These are phyloP conservation scores for Hygrophila difformis DNA, from an alignment of 257 asterid species.

Conservation along the genomic window DNA sequence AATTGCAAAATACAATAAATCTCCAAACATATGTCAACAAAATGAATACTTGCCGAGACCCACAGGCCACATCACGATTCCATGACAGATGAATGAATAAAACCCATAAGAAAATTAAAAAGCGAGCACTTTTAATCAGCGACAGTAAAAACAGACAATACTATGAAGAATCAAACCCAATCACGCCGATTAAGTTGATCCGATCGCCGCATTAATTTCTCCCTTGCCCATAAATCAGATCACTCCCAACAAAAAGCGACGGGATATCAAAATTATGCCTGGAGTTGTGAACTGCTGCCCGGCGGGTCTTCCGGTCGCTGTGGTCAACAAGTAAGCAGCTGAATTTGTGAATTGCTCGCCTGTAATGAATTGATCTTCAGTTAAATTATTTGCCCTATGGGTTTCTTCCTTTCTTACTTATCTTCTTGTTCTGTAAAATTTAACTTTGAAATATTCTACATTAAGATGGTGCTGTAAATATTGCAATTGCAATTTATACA, in stretches of 20 bases:
- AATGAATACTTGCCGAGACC: constrained; percentile 8
- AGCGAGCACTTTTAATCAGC: constrained; percentile 2
- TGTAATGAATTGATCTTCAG: background rate
- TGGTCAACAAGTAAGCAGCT: constrained; percentile 12
- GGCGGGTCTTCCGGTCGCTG: constrained; percentile 5
- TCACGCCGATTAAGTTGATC: background rate
- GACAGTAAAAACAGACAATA: background rate
- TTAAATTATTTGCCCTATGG: constrained; percentile 16
- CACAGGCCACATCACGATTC: constrained; percentile 4
- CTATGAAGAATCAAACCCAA: constrained; percentile 5
- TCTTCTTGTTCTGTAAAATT: too few species aligned
- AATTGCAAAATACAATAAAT: too few species aligned
- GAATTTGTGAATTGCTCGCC: background rate
- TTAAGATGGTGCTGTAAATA: too few species aligned
- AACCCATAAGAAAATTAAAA: background rate
- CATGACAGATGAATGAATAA: background rate
- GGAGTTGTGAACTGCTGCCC: constrained; percentile 4
- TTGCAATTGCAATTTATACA: too few species aligned
- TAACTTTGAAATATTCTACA: too few species aligned
- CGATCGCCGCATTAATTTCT: constrained; percentile 3
- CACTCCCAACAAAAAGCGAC: background rate
- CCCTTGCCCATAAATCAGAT: background rate
- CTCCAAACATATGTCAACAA: too few species aligned
- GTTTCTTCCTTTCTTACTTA: background rate
- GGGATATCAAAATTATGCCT: constrained; percentile 13